A percentile compares a stretch with the other conserved stretches of the same genome.
phyloP scores from a whole-genome alignment of 257 asterid species.

The Solanum rostratum region DNA sequence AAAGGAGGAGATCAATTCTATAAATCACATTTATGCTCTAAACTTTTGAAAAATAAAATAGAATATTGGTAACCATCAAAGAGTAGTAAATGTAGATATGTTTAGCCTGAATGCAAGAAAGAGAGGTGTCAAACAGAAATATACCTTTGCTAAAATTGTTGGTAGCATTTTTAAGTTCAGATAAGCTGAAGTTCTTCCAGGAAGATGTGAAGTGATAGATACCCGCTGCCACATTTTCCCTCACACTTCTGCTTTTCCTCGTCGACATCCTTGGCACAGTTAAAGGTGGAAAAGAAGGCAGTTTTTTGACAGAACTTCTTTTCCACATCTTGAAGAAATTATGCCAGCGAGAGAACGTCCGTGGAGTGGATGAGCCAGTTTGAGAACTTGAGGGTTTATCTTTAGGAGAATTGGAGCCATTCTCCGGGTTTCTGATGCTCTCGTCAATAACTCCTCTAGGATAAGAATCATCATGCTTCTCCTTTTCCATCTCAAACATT shows the following conservation, averaged over 20 bases:
- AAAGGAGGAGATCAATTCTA: background rate
- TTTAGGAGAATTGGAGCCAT: slow-evolving; percentile 2
- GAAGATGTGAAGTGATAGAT: slow-evolving; percentile 12
- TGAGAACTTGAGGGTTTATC: background rate
- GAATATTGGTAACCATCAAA: background rate
- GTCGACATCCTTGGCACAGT: slow-evolving; percentile 19
- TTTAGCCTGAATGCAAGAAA: background rate
- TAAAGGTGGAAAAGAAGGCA: slow-evolving; percentile 32
- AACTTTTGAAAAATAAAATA: background rate
- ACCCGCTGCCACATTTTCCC: slow-evolving; percentile 12
- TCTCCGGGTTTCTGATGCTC: slow-evolving; percentile 4
- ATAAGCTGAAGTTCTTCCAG: slow-evolving; percentile 45
- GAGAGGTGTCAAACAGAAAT: background rate
- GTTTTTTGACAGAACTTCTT: slow-evolving; percentile 14
- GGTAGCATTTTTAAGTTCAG: slow-evolving; percentile 37
- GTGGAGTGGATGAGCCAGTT: background rate
- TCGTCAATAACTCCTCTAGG: slow-evolving; percentile 23
- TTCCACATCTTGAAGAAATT: slow-evolving; percentile 36
- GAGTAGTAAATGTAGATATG: background rate
- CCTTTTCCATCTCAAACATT: slow-evolving; percentile 16
- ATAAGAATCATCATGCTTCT: slow-evolving; percentile 13
- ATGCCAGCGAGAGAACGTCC: slow-evolving; percentile 29
- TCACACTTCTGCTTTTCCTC: slow-evolving; percentile 16
- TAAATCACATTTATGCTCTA: background rate
- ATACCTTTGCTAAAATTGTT: slow-evolving; percentile 51